These are phyloP conservation scores for Saturnispora besseyi DNA, from an alignment of 805 yeast genomes.

Conservation along the genomic window DNA sequence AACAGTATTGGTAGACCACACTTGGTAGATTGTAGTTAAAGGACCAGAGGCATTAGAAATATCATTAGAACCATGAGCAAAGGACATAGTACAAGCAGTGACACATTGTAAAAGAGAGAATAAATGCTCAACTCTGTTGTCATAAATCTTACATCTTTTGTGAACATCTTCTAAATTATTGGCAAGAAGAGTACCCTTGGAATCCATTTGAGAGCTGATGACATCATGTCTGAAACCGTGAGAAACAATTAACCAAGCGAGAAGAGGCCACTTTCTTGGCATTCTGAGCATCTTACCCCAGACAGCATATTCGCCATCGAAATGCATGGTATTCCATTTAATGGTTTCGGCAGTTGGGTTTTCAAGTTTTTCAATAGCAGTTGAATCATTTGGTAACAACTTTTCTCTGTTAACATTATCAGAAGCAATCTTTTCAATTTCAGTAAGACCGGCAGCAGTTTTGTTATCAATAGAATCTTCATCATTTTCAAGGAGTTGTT, in stretches of 20 bases:
- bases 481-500: constrained; percentile 12
- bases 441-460: constrained; percentile 13
- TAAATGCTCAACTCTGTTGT: constrained; percentile 59
- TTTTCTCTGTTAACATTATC: not conserved
- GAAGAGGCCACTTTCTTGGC: constrained; percentile 47
- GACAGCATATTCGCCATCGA: constrained; percentile 14
- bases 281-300: constrained; percentile 35
- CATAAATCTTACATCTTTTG: constrained; percentile 52
- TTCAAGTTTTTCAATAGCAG: not conserved
- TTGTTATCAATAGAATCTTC: not conserved
- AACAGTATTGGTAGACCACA: constrained; percentile 47
- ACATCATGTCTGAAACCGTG: constrained; percentile 64
- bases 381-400: constrained; percentile 4
- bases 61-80: constrained; percentile 78
- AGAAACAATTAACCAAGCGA: constrained; percentile 39
- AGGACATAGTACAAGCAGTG: constrained; percentile 73
- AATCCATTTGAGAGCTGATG: constrained; percentile 37
- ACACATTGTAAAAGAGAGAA: constrained; percentile 61
- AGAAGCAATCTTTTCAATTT: constrained; percentile 10
- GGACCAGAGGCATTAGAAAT: constrained; percentile 76
- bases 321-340: constrained; percentile 7
- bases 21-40: constrained; percentile 50
- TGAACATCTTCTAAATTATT: constrained; percentile 45
- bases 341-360: constrained; percentile 14
- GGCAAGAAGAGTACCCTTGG: constrained; percentile 29